A percentile compares a stretch with the other conserved stretches of the same genome.
Evolutionary conservation across 2,329 filamentous ascomycete genomes (phyloP).

Genomic region (Fusarium napiforme): DNA sequence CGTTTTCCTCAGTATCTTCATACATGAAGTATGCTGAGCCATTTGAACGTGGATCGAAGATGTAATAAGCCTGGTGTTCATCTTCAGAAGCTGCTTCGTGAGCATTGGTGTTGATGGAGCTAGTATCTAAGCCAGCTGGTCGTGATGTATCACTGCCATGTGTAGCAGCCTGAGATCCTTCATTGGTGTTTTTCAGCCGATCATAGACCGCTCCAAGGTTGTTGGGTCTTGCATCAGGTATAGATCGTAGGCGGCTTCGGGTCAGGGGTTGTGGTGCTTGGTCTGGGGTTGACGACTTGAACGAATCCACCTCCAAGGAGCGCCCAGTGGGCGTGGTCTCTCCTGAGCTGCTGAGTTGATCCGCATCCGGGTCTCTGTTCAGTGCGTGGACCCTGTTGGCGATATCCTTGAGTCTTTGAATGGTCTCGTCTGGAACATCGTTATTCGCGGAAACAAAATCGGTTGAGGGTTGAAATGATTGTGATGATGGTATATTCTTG

Average conservation of each 20-base stretch:
- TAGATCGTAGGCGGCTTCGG: conserved; percentile 19
- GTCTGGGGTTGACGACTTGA: background rate
- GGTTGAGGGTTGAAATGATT: background rate
- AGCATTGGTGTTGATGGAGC: background rate
- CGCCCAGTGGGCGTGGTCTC: background rate
- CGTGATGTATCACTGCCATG: conserved; percentile 21
- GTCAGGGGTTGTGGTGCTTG: conserved; percentile 19
- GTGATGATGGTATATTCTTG: background rate
- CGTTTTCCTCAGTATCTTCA: conserved; percentile 9
- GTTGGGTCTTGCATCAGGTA: conserved; percentile 24
- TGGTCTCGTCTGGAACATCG: background rate
- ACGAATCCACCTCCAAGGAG: background rate
- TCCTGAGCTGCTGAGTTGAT: background rate
- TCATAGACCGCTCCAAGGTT: conserved; percentile 13
- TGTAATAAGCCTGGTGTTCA: conserved; percentile 28
- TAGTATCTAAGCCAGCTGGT: conserved; percentile 3
- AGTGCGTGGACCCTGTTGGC: background rate
- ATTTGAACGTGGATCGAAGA: conserved; percentile 28
- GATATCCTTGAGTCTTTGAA: background rate
- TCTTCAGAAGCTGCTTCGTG: background rate
- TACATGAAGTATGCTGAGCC: conserved; percentile 32
- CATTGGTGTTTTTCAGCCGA: background rate
- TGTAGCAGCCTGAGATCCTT: conserved; percentile 34
- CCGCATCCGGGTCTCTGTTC: background rate
- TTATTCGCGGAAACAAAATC: background rate